Evolutionary conservation across 2,329 filamentous ascomycete species (phyloP), one percentile per base, ranked within the genome.

Genomic region (Teratosphaeria pseudoeucalypti): DNA sequence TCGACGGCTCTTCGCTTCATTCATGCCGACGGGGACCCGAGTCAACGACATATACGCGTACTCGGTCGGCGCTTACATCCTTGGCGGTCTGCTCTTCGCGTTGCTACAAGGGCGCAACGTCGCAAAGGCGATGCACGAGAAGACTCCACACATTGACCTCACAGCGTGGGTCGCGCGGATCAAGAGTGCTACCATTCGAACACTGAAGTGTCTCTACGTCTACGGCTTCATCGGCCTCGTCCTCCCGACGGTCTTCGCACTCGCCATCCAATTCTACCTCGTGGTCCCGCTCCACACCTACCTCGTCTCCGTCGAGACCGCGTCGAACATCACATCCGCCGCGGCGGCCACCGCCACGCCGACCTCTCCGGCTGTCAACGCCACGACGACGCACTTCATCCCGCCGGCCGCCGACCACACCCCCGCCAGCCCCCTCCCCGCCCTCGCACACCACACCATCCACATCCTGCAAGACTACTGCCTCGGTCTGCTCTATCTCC

Each of bases 11-110:
- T 89, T 96, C 70, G 84, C 85, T 54, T 76, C 81, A 32, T 75
- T 92, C 37, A 84, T 96, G 52, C 89, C 90, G 4, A 75, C 79
- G 0, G 81, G 88, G 62, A 82, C 89, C 55, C 83, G 83, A 49
- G 88, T 92, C 70, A 99, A 97, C 73, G 94, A 99, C 72, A 88
- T 99, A 29, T 97, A 99, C 68, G 92, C 94, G 12, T 96, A 96
- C 72, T 95, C 90, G 57, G 85, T 94, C 34, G 94, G 94, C 14
- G 82, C 95, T 49, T 96, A 95, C 71, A 78, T 90, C 29, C 79
- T 96, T 4, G 90, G 89, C 11, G 84, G 83, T 3, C 69, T 83
- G 1, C 76, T 82, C 2, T 95, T 92, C 71, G 74, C 82, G 52
- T 65, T 61, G 1, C 58, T 68, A 54, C 67, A 68, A 34, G 65